Percentiles rank a stretch among this genome's conserved stretches.
Evolutionary conservation across 306 rosid genomes (phyloP).

Genomic region (Abrus pulchellus): DNA sequence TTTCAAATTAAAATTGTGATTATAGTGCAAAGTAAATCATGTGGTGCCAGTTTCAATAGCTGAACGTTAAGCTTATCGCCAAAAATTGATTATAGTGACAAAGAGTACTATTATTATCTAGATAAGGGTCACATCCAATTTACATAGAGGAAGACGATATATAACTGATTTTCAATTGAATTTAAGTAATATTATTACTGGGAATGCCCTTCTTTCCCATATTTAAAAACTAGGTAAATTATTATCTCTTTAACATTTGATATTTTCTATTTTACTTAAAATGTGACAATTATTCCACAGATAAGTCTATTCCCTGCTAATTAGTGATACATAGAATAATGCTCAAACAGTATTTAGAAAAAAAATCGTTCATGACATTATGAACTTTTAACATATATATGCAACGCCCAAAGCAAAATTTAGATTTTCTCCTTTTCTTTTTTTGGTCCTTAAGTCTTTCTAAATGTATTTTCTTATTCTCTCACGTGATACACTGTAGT

Average conservation of each 20-base stretch:
- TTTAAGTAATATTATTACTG: neutral
- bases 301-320: too few species aligned
- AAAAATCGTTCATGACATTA: too few species aligned
- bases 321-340: too few species aligned
- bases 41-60: neutral
- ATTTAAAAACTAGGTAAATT: too few species aligned
- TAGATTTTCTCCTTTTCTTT: too few species aligned
- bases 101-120: neutral
- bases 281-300: too few species aligned
- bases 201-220: neutral
- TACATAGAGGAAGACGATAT: neutral
- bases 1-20: neutral
- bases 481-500: slow-evolving; percentile 12
- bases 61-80: neutral
- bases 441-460: neutral
- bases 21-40: neutral
- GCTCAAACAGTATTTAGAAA: too few species aligned
- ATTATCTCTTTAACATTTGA: too few species aligned
- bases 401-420: too few species aligned
- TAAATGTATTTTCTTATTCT: neutral
- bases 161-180: neutral
- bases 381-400: too few species aligned
- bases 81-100: slow-evolving; percentile 5
- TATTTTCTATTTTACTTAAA: too few species aligned
- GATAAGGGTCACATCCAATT: slow-evolving; percentile 5